Base-by-base conservation (phyloP, 495 filamentous ascomycete genomes). In the Halenospora varia region DNA sequence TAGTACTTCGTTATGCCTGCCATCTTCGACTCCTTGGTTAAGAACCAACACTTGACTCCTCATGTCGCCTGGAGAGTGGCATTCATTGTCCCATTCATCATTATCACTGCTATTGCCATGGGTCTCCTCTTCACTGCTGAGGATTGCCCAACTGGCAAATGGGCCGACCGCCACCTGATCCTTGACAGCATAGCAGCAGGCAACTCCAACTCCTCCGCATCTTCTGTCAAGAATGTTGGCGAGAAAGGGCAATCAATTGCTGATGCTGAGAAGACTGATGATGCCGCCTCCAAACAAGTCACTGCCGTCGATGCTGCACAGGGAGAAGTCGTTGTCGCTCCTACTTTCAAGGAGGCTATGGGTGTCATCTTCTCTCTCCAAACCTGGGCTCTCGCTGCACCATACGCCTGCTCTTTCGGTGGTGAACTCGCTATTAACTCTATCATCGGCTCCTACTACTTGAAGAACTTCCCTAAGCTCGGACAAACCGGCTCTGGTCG, bases 1-100 rank as follows among this genome's bases (percentile, higher is more conserved):
- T 17, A 46, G 42, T 88, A 87, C 49, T 97, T 97, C 71, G 80
- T 96, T 57, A 97, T 97, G 92, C 93, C 93, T 1, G 92, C 92
- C 3, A 84, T 96, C 45, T 92, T 83, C 69, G 88, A 96, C 69
- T 87, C 87, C 9, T 75, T 96, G n/a, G 85, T 94, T 29, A 35
- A 73, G 0, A 53, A 74, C 8, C 75, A 68, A 41, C 81, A 82
- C 2, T 76, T 91, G 45, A 68, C 77, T 1, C 66, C 82, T 15
- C 83, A 89, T 57, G 74, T 83, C 19, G 88, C 92, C 8, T 96
- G 92, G 92, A 83, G 92, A 25, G 82, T 96, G 2, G 77, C 88
- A 48, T 96, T 95, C 67, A 71, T 96, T 49, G 84, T 95, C 18
- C 92, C 92, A 2, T 87, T 94, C 59, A 80, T 92, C 62, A 79